Evolutionary conservation across 129 eudicot species (phyloP), one percentile per base, ranked within the genome.

Genomic region (Lactuca saligna): DNA sequence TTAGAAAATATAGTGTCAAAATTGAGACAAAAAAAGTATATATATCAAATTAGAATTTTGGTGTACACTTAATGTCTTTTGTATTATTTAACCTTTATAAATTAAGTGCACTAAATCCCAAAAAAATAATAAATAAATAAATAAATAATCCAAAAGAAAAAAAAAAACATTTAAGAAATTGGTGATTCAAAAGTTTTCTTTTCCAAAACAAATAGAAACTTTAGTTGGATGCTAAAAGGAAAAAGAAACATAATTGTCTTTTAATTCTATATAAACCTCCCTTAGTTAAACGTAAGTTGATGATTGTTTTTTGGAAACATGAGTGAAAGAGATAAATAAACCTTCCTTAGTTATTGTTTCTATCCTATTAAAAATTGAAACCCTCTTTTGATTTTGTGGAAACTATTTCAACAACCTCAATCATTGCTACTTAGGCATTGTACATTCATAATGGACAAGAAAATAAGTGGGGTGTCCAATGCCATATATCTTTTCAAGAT

Each of bases 331-430:
- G 75, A 76, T 76, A 60, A 76, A 76, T 76, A 60, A 76, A 76
- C 75, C 80, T 61, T 51, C 80, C 70, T 68, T 54, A 42, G 75
- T 64, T 54, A 50, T 31, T 64, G 32, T 63, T 42, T 17, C 6
- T 8, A 69, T 62, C 56, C 9, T 73, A 41, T 63, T 63, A 14
- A 63, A 42, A 50, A 48, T 58, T 58, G 73, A 31, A 68, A 17
- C 66, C 54, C 58, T 60, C 69, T 76, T 57, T 75, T 75, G 50
- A 25, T n/a, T 67, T 67, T 76, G 63, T 67, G 74, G 72, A 67
- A 63, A 50, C 61, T 75, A 59, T 67, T 65, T 68, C 79, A 75
- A 75, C 74, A 17, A 67, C 74, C 69, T 75, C 80, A 50, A 67
- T 38, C 61, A 75, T 66, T 16, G 65, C 20, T 35, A 25, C 46